Evolutionary conservation across 768 basidiomycete genomes (phyloP).

Genomic region (Mycena galericulata): DNA sequence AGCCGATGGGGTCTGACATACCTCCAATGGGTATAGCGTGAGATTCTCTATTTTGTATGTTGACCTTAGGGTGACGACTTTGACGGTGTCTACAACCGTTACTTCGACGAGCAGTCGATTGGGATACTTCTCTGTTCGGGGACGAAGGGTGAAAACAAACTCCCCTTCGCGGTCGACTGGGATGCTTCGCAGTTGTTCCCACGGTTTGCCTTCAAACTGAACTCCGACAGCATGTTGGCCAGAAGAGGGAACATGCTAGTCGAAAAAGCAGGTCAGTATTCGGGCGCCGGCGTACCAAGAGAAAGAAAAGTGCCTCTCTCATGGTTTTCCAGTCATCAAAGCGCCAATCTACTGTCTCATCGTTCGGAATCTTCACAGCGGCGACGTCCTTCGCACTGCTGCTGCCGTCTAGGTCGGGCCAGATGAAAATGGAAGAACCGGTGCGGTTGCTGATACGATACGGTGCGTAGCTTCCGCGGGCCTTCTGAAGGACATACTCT

Average conservation of each 20-base stretch:
- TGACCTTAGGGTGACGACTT: conserved; percentile 93
- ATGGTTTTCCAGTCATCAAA: conserved; percentile 97
- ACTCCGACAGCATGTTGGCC: conserved; percentile 89
- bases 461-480: conserved; percentile 91
- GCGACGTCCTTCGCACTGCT: conserved; percentile 58
- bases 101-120: conserved; percentile 92
- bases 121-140: conserved; percentile 77
- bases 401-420: conserved; percentile 82
- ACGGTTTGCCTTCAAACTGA: conserved; percentile 85
- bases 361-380: conserved; percentile 74
- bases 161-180: conserved; percentile 96
- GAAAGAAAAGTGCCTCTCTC: conserved; percentile 77
- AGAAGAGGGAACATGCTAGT: conserved; percentile 70
- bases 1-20: too few relatives aligned
- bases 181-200: conserved; percentile 90
- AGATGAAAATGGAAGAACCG: conserved; percentile 85
- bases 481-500: conserved; percentile 76
- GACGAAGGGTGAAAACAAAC: conserved; percentile 87
- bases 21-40: conserved; percentile 91
- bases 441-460: conserved; percentile 94
- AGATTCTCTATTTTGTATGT: conserved; percentile 92
- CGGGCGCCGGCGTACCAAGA: neutral
- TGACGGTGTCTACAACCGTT: conserved; percentile 90
- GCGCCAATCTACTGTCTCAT: conserved; percentile 90
- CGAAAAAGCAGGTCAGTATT: conserved; percentile 6